Conservation (phyloP, 164 flowering plant genomes). For the grape (Vitis vinifera) region DNA sequence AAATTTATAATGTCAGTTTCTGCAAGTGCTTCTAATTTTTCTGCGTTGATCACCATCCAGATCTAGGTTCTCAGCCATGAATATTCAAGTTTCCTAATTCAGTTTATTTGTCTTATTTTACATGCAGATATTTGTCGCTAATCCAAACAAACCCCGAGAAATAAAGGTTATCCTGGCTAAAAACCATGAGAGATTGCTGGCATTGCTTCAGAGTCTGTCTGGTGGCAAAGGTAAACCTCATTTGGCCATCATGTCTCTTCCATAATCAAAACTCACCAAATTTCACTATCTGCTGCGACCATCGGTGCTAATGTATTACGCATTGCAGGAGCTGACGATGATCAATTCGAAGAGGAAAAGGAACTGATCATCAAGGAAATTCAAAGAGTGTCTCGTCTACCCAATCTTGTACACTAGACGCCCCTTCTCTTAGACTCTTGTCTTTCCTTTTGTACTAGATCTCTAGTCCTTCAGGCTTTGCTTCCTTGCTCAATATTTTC, state of each 20-base stretch:
- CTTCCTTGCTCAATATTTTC: not conserved
- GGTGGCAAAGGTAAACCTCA: slow-evolving; percentile 61
- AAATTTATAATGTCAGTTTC: too few species aligned
- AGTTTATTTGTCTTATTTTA: not conserved
- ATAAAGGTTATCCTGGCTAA: slow-evolving; percentile 71
- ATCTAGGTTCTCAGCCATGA: too few species aligned
- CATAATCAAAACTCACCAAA: not conserved
- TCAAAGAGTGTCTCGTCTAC: slow-evolving; percentile 58
- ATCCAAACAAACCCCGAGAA: slow-evolving; percentile 90
- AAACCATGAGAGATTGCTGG: slow-evolving; percentile 70
- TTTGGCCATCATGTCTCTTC: not conserved
- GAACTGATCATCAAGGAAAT: slow-evolving; percentile 90
- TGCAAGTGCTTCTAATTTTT: not conserved
- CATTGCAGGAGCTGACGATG: slow-evolving; percentile 71
- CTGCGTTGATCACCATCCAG: not conserved
- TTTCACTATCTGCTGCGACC: not conserved
- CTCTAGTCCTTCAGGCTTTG: not conserved
- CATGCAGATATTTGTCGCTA: slow-evolving; percentile 91
- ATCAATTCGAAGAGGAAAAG: slow-evolving; percentile 95
- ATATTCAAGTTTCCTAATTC: not conserved
- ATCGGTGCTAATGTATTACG: not conserved
- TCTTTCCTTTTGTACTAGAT: not conserved
- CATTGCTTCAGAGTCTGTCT: slow-evolving; percentile 70
- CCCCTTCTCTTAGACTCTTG: not conserved
- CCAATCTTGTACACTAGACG: slow-evolving; percentile 20